These are phyloP conservation scores for Exophiala xenobiotica DNA, from an alignment of 2,329 filamentous ascomycete species.

Conservation along the genomic window DNA sequence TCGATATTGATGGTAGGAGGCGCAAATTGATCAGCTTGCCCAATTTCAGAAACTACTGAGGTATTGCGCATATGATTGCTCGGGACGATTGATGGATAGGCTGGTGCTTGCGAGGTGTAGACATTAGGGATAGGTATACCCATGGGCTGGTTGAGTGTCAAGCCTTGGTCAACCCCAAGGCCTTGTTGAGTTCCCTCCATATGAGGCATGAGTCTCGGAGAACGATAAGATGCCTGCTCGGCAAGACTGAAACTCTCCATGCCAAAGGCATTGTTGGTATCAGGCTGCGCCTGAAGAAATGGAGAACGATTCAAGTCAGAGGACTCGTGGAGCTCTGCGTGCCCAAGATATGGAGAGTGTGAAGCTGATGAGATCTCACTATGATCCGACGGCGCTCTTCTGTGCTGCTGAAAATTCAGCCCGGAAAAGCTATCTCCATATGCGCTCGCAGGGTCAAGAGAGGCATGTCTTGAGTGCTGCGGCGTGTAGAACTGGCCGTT, in stretches of 20 bases:
- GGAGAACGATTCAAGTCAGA: conserved; percentile 72
- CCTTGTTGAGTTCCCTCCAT: conserved; percentile 47
- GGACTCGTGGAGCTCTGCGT: conserved; percentile 76
- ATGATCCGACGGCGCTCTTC: conserved; percentile 83
- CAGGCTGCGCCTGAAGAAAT: conserved; percentile 67
- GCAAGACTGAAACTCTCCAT: conserved; percentile 80
- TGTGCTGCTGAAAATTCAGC: conserved; percentile 72
- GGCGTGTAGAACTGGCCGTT: conserved; percentile 54
- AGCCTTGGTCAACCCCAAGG: conserved; percentile 18
- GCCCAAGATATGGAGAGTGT: conserved; percentile 76
- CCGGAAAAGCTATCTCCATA: conserved; percentile 54
- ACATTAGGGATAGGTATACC: conserved; percentile 46
- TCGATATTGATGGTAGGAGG: conserved; percentile 96
- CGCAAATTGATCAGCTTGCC: conserved; percentile 72
- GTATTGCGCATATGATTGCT: conserved; percentile 47
- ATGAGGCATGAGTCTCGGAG: conserved; percentile 66
- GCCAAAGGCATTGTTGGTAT: conserved; percentile 75
- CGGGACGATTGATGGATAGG: conserved; percentile 45
- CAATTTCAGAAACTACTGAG: conserved; percentile 58
- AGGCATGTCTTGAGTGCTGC: conserved; percentile 59
- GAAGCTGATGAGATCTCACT: conserved; percentile 86
- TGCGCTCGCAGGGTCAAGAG: conserved; percentile 60
- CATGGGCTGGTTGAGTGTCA: conserved; percentile 41
- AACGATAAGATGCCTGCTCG: conserved; percentile 61
- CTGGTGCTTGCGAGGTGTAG: conserved; percentile 51